Evolutionary conservation across 441 rosid species (phyloP), one percentile per base, ranked within the genome.

Genomic region (Adansonia madagascariensis): DNA sequence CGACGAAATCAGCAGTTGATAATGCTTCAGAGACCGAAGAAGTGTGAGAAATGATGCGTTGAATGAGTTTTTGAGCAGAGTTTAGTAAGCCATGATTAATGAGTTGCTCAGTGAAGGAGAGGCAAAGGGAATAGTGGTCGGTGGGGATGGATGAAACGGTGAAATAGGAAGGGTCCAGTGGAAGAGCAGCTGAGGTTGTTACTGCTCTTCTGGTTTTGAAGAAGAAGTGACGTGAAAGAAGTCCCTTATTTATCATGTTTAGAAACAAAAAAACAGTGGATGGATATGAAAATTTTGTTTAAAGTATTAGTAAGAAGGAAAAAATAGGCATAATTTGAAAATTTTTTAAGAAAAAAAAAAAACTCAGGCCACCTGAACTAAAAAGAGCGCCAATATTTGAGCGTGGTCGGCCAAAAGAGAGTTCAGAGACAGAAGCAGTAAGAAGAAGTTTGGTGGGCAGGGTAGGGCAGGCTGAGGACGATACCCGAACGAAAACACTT

Each of bases 71-170:
- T 63, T 75, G 85, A 50, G 87, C 86, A 18, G 84, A 82, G 50
- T 88, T 73, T 11, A 75, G 27, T 8, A 80, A 81, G 46, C 87
- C 91, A 7, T 84, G 77, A 22, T 50, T 50, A 73, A 83, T 76
- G 55, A 91, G 89, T 20, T 83, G 82, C 35, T 82, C 85, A 0
- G 82, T 65, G 72, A 88, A 80, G 12, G 91, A 88, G 68, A 86
- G 56, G 78, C 82, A 84, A 78, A 82, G 77, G 27, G 85, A 61
- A 35, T 72, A 63, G 60, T 84, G 91, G 80, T 82, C 85, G 49
- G 35, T n/a, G 4, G 69, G 73, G 77, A 44, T 66, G 52, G 75
- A 11, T 9, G 78, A 75, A 67, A 71, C 4, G n/a, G 77, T 50
- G 73, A 75, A 24, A 41, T 78, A 59, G 3, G 79, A 74, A 11